Percentiles rank a stretch among this genome's conserved stretches.
Conservation (phyloP, 2,329 filamentous ascomycete species). For the Neopestalotiopsis sp. region DNA sequence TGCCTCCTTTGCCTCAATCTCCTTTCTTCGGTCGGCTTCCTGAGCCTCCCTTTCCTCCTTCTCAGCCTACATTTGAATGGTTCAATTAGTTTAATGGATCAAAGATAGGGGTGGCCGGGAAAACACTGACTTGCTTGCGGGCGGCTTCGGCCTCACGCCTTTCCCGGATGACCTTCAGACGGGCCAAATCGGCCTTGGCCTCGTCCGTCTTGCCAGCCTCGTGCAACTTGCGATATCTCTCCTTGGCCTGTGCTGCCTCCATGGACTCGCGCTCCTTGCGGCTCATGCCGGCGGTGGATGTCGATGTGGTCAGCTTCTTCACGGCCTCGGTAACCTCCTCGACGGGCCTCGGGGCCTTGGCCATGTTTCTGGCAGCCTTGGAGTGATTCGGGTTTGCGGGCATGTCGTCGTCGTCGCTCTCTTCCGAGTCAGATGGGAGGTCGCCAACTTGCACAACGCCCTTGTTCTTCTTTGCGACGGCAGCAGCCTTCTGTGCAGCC, state of each 20-base stretch:
- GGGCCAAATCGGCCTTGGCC: constrained; percentile 86
- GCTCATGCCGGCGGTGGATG: constrained; percentile 45
- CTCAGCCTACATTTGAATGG: constrained; percentile 53
- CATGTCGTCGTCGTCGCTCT: constrained; percentile 63
- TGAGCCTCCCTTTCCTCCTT: constrained; percentile 61
- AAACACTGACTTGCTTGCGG: constrained; percentile 73
- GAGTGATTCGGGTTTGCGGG: constrained; percentile 93
- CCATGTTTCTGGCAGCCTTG: constrained; percentile 70
- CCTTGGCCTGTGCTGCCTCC: constrained; percentile 86
- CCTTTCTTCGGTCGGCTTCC: constrained; percentile 53
- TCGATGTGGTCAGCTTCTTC: constrained; percentile 50
- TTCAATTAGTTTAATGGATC: constrained; percentile 26
- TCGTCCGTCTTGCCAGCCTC: constrained; percentile 97
- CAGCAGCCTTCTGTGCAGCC: constrained; percentile 90
- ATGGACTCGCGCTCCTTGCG: constrained; percentile 73
- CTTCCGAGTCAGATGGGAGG: constrained; percentile 74
- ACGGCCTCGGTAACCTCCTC: constrained; percentile 60
- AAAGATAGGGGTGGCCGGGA: constrained; percentile 19
- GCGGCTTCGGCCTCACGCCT: constrained; percentile 84
- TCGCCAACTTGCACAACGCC: constrained; percentile 82
- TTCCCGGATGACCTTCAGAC: constrained; percentile 82
- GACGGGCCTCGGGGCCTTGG: constrained; percentile 50
- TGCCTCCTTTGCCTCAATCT: constrained; percentile 61
- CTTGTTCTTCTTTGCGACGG: constrained; percentile 76
- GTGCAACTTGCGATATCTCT: constrained; percentile 89